Percentiles rank a stretch among this genome's conserved stretches.
Conservation (phyloP, 1,139 yeast genomes). For the Wickerhamomyces sp. region DNA sequence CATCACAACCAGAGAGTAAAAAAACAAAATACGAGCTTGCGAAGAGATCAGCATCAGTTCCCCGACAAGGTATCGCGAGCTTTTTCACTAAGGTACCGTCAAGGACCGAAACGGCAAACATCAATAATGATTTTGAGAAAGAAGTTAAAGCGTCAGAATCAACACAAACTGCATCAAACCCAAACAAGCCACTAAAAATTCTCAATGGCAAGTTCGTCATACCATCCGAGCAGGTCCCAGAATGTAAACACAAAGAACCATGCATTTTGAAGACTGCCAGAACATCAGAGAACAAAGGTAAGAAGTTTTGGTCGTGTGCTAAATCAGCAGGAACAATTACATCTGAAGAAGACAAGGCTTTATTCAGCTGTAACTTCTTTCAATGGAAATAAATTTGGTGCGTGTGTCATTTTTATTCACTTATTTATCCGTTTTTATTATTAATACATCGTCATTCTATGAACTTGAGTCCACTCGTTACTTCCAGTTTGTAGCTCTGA, state of each 20-base stretch:
- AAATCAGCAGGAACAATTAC: constrained; percentile 27
- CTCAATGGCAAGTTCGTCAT: constrained; percentile 16
- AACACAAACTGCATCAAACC: neutral
- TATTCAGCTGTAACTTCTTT: constrained; percentile 33
- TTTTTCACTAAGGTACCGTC: constrained; percentile 23
- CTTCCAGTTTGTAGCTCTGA: neutral
- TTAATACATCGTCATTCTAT: too few species aligned
- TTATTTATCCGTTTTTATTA: too few species aligned
- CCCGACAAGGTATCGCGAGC: constrained; percentile 22
- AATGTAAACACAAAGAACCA: constrained; percentile 45
- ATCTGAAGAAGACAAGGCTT: constrained; percentile 15
- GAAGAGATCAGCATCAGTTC: neutral
- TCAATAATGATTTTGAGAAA: neutral
- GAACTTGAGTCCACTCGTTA: neutral
- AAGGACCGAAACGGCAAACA: neutral
- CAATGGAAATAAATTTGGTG: constrained; percentile 34
- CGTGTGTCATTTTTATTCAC: too few species aligned
- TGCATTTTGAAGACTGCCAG: constrained; percentile 47
- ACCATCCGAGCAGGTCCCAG: constrained; percentile 32
- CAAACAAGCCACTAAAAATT: constrained; percentile 6
- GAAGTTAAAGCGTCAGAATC: neutral
- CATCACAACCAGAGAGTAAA: neutral
- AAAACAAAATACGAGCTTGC: neutral
- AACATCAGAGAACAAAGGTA: constrained; percentile 42
- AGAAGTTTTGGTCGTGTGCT: constrained; percentile 56